Conservation (phyloP, 2,329 filamentous ascomycete species). For the Cercospora zeina region DNA sequence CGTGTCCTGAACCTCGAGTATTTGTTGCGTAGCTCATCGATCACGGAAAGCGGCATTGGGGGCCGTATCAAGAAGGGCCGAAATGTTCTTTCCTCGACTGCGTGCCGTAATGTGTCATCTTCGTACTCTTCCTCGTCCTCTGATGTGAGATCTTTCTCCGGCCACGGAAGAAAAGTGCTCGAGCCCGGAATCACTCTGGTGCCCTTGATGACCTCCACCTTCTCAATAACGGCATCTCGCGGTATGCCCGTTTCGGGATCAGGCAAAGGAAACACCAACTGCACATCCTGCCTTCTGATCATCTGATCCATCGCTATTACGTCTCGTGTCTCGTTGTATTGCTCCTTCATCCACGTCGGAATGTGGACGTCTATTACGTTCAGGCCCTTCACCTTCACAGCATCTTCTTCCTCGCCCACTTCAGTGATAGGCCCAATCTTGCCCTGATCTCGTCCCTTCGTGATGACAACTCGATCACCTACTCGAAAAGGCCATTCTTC, state of each 20-base stretch:
- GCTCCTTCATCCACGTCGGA: constrained; percentile 45
- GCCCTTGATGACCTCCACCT: constrained; percentile 35
- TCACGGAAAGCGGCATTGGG: constrained; percentile 75
- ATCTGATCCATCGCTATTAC: constrained; percentile 44
- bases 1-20: constrained; percentile 79
- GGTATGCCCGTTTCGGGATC: constrained; percentile 64
- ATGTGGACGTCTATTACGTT: constrained; percentile 49
- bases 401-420: constrained; percentile 48
- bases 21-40: constrained; percentile 82
- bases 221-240: constrained; percentile 74
- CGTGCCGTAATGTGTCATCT: constrained; percentile 72
- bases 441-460: constrained; percentile 76
- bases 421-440: constrained; percentile 72
- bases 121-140: constrained; percentile 55
- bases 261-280: constrained; percentile 75
- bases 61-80: constrained; percentile 72
- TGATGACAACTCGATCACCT: constrained; percentile 79
- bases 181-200: constrained; percentile 65
- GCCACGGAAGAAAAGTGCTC: constrained; percentile 76
- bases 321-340: constrained; percentile 43
- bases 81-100: constrained; percentile 74
- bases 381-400: constrained; percentile 43
- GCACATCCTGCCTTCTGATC: constrained; percentile 65
- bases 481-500: constrained; percentile 42
- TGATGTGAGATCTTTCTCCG: constrained; percentile 46